Evolutionary conservation across 2,329 filamentous ascomycete genomes (phyloP).

Genomic region (Teratosphaeria pseudoeucalypti): DNA sequence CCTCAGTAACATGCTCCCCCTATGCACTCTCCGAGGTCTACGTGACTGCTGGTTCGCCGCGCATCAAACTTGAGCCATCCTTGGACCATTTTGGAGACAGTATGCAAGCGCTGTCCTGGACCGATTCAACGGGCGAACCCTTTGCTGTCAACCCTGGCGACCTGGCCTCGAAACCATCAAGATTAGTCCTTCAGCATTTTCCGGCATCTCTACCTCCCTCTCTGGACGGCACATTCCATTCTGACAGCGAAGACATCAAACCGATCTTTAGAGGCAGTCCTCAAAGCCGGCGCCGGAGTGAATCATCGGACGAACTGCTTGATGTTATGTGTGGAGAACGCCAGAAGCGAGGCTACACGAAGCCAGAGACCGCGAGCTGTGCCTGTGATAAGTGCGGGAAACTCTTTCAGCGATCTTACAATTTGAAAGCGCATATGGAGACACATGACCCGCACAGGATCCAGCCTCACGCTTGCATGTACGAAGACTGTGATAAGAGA

Average conservation of each 20-base stretch:
- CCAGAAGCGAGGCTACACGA: slow-evolving; percentile 20
- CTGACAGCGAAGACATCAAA: not conserved
- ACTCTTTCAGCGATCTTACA: slow-evolving; percentile 73
- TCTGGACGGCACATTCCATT: not conserved
- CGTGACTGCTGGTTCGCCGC: slow-evolving; percentile 6
- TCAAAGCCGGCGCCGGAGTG: not conserved
- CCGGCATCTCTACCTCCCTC: not conserved
- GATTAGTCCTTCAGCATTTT: not conserved
- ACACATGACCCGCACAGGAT: slow-evolving; percentile 66
- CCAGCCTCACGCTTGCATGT: slow-evolving; percentile 59
- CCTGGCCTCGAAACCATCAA: not conserved
- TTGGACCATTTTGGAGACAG: not conserved
- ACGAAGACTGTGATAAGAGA: slow-evolving; percentile 56
- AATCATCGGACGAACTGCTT: not conserved
- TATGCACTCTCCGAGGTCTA: slow-evolving; percentile 14
- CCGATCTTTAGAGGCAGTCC: not conserved
- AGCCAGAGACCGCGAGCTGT: slow-evolving; percentile 60
- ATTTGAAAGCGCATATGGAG: slow-evolving; percentile 77
- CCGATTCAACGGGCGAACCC: not conserved
- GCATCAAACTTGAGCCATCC: slow-evolving; percentile 15
- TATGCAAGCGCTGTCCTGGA: not conserved
- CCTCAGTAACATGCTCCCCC: slow-evolving; percentile 15
- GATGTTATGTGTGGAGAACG: slow-evolving; percentile 5
- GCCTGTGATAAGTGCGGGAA: slow-evolving; percentile 66
- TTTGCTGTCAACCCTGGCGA: not conserved